Evolutionary conservation across 2,329 filamentous ascomycete genomes (phyloP), one percentile per base, ranked within the genome.

Genomic region (Ophiosphaerella herpotricha): DNA sequence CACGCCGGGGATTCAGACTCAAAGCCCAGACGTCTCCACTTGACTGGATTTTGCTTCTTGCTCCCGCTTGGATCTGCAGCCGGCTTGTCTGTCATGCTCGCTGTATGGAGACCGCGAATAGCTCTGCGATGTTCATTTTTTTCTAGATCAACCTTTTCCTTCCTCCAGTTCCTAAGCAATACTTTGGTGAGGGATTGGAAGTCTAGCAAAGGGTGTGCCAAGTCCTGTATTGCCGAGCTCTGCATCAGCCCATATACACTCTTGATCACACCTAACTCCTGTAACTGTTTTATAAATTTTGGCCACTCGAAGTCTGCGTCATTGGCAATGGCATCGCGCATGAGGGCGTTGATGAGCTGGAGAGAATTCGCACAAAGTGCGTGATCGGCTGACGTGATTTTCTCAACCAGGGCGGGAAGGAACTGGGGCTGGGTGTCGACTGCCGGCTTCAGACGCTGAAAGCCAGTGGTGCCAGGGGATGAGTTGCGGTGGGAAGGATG

Each of bases 311-410:
- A 86, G 51, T 87, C 83, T 37, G 80, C 80, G 44, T 93, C 90
- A 64, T 84, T 86, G 24, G 89, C 88, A 43, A 97, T 86, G 5
- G 91, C 89, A 72, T 99, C 94, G 44, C 94, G 84, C 78, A 97
- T 96, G 39, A 99, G 80, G 0, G 93, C 91, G 71, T 99, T 99
- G 73, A 99, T 90, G 49, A 99, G 80, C 80, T 96, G 94, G 46
- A 99, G 81, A 1, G 94, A 90, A 75, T 97, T 97, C 57, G 91
- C 93, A 76, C 94, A 97, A 26, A 99, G 82, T 3, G 92, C 90
- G 75, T 99, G 94, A 72, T 99, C 94, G 39, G 92, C 93, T 14
- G 91, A 96, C 52, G 92, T 91, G 51, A 99, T 81, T 71, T 96
- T 89, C 67, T 88, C 89, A 57, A 99, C 91, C 45, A 97, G 87